phyloP scores from a whole-genome alignment of 257 asterid genomes.

The Solanum pimpinellifolium region DNA sequence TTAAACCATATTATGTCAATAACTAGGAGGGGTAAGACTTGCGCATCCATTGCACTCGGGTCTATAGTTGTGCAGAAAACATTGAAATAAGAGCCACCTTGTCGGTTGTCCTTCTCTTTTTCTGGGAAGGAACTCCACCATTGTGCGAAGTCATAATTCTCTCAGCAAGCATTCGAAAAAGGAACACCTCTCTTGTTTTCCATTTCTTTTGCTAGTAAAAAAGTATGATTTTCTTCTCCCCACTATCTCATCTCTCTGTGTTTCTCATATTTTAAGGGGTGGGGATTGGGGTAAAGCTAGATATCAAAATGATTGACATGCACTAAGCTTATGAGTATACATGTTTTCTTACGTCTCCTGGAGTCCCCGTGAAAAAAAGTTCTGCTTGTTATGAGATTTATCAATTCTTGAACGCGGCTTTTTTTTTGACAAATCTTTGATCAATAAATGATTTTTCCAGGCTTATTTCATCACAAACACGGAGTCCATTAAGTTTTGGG shows the following conservation, averaged over 20 bases:
- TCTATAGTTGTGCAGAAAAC: not conserved
- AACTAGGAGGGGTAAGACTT: not conserved
- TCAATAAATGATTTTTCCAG: conserved; percentile 42
- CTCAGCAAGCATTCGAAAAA: not conserved
- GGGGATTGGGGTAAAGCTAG: not conserved
- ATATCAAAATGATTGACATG: not conserved
- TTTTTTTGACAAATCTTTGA: not conserved
- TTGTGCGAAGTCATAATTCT: not conserved
- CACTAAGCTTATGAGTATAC: not conserved
- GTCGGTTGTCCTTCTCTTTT: not conserved
- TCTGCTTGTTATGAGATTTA: not conserved
- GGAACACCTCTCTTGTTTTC: not conserved
- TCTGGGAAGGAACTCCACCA: not conserved
- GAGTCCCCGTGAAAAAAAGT: not conserved
- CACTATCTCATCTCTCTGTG: not conserved
- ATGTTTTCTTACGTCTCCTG: not conserved
- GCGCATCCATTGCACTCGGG: not conserved
- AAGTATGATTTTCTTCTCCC: not conserved
- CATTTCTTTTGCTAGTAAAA: not conserved
- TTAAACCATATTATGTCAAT: not conserved
- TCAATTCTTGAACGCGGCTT: not conserved
- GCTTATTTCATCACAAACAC: conserved; percentile 85
- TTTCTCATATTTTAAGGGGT: not conserved
- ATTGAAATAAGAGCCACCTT: not conserved
- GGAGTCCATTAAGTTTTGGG: conserved; percentile 93